A percentile compares a stretch with the other conserved stretches of the same genome.
phyloP scores from a whole-genome alignment of 2,329 filamentous ascomycete genomes.

The Ophiostoma novo-ulmi region DNA sequence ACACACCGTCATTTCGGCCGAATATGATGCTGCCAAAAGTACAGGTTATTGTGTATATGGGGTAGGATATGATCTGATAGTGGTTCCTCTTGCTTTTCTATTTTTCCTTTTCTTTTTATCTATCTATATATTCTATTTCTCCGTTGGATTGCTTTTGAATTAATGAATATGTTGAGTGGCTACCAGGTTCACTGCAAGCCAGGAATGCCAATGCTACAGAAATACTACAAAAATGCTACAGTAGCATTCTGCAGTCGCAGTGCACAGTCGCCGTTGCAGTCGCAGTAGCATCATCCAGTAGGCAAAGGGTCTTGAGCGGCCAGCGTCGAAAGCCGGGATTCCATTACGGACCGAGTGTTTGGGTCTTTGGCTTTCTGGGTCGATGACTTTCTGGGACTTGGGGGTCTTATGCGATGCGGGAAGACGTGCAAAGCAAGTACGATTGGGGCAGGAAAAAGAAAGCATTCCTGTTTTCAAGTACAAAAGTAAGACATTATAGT shows the following conservation, averaged over 20 bases:
- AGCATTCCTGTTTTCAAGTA: not conserved
- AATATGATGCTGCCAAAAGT: not conserved
- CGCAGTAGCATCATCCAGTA: not conserved
- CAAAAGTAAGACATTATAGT: not conserved
- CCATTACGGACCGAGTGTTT: not conserved
- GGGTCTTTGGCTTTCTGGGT: not conserved
- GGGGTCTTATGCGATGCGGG: not conserved
- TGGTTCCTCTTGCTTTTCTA: not conserved
- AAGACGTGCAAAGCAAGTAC: not conserved
- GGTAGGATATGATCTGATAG: not conserved
- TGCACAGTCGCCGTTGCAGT: not conserved
- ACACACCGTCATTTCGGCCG: constrained; percentile 2
- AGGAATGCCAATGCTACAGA: not conserved
- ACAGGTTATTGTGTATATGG: not conserved
- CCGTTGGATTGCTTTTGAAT: not conserved
- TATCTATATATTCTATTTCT: not conserved
- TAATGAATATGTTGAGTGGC: not conserved
- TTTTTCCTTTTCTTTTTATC: not conserved
- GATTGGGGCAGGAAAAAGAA: not conserved
- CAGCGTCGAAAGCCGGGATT: not conserved
- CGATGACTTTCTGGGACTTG: too few species aligned
- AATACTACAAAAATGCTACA: not conserved
- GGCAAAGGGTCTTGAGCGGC: not conserved
- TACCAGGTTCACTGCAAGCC: not conserved
- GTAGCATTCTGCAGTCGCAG: not conserved